Evolutionary conservation across 441 rosid genomes (phyloP).

Genomic region (Populus trichocarpa): DNA sequence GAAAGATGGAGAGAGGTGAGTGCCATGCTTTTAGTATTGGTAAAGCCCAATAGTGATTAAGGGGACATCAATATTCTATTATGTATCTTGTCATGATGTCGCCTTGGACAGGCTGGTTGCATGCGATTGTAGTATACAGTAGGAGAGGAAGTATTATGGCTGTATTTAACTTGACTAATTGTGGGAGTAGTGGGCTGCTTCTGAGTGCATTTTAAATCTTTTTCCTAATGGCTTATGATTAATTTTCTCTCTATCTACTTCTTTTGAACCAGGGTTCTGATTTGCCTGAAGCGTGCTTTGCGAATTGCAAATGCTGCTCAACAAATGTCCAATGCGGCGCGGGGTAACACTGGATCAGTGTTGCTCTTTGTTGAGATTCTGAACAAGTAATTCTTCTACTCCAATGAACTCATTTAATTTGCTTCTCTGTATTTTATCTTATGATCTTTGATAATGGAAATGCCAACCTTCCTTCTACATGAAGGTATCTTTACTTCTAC

Average conservation of each 20-base stretch:
- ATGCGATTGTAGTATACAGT: neutral
- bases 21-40: neutral
- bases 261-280: constrained; percentile 58
- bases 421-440: neutral
- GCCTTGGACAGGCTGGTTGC: neutral
- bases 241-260: neutral
- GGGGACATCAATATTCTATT: neutral
- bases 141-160: neutral
- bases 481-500: constrained; percentile 84
- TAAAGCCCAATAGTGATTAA: neutral
- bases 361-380: constrained; percentile 86
- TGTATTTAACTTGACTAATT: neutral
- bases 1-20: constrained; percentile 96
- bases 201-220: neutral
- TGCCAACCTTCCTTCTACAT: constrained; percentile 4
- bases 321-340: constrained; percentile 70
- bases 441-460: neutral
- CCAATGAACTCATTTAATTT: neutral
- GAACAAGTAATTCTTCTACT: constrained; percentile 62
- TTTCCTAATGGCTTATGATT: neutral
- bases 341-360: constrained; percentile 77
- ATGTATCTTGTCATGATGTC: neutral
- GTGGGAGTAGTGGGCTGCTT: neutral
- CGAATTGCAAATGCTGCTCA: constrained; percentile 96
- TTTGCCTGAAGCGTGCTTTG: constrained; percentile 91